phyloP scores from a whole-genome alignment of 1,284 basidiomycete species.

The Sporisorium sorghi region DNA sequence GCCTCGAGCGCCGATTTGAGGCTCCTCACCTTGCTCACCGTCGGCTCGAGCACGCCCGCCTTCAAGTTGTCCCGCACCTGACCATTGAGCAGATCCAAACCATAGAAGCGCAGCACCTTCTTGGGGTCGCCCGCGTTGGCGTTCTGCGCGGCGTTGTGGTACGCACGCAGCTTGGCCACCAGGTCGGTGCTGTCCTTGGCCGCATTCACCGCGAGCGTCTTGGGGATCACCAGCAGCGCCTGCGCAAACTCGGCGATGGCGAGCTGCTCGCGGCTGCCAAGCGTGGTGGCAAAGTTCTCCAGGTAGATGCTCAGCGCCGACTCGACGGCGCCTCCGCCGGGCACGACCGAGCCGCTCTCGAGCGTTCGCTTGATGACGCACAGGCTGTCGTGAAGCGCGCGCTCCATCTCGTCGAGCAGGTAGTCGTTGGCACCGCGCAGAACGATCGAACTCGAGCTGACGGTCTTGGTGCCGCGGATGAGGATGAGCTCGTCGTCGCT shows the following conservation, averaged over 20 bases:
- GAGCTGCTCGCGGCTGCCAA: constrained; percentile 93
- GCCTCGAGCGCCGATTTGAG: constrained; percentile 97
- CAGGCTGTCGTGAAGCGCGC: constrained; percentile 92
- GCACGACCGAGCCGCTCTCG: constrained; percentile 94
- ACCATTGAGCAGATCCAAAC: constrained; percentile 92
- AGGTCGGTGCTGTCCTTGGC: constrained; percentile 98
- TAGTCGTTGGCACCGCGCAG: constrained; percentile 98
- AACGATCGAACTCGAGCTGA: constrained; percentile 91
- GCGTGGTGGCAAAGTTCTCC: constrained; percentile 97
- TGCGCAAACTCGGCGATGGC: constrained; percentile 98
- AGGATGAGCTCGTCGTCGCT: constrained; percentile 98
- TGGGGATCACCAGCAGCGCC: constrained; percentile 90
- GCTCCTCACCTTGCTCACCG: constrained; percentile 94
- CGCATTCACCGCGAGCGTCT: constrained; percentile 96
- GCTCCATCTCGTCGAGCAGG: constrained; percentile 99
- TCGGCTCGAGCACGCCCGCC: constrained; percentile 94
- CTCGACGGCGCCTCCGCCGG: constrained; percentile 97
- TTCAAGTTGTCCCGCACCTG: constrained; percentile 93
- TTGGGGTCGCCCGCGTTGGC: constrained; percentile 92
- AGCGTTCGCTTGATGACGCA: constrained; percentile 96
- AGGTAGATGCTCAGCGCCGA: constrained; percentile 96
- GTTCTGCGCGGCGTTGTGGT: constrained; percentile 90
- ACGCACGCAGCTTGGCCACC: constrained; percentile 94
- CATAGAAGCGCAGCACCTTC: constrained; percentile 91
- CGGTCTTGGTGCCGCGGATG: constrained; percentile 96